Base-by-base conservation (phyloP, 257 asterid genomes). In the Lantana camara region DNA sequence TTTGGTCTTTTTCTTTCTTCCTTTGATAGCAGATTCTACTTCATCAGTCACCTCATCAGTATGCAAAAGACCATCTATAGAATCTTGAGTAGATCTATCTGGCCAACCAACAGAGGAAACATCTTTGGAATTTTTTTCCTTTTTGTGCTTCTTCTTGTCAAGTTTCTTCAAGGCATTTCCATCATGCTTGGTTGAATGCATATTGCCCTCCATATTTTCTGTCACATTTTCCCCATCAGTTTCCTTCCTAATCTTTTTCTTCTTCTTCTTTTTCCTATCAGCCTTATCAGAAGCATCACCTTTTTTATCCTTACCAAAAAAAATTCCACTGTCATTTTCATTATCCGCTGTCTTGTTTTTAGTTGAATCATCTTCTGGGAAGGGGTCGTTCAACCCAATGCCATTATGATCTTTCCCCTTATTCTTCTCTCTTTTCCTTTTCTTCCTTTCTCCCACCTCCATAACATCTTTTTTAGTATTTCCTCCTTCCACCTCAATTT, bases 391-490 rank as follows among this genome's bases (percentile, higher is more conserved):
- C n/a, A 49, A 35, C 20, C 57, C 53, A 20, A 23, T 21, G 47
- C 47, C 8, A 66, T 50, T 17, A 59, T 52, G 68, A 54, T 30
- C 69, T 59, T 65, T 19, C 35, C 54, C 21, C 61, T 35, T 46
- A 38, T 42, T 55, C 29, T 50, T 67, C 17, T 48, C 66, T 29
- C 49, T 78, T 51, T 67, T 58, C 53, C 53, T 67, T 63, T 71
- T 61, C 79, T 75, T 72, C 76, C 59, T 59, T 30, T 48, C 63
- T 30, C 42, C 57, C 47, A 17, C 10, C 35, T 62, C 81, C 11
- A 17, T 10, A 58, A 20, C 57, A 59, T 41, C 12, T 50, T 17
- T 0, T 23, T 44, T 29, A 44, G 49, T 70, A 55, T 38, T 38
- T 37, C 29, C 46, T 35, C 2, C 22, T 17, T 40, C 47, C 29